Evolutionary conservation across 306 rosid genomes (phyloP), one percentile per base, ranked within the genome.

Genomic region (Prunus mira): DNA sequence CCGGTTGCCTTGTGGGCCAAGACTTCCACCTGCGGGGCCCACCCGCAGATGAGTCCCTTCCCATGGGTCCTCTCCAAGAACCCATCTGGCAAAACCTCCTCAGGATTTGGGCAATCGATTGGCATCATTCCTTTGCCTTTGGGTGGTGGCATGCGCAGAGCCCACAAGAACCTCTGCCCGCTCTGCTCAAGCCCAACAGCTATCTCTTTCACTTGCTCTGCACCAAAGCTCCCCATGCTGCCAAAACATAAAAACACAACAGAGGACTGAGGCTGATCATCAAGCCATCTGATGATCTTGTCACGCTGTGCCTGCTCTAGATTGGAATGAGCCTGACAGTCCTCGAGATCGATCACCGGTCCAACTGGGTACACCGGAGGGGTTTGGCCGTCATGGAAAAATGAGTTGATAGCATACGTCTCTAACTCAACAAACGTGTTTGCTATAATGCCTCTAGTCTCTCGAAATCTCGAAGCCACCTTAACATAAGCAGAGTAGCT

Each of bases 231-330:
- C 75, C 91, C 93, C 74, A 67, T 66, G 69, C 96, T 91, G 10
- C 96, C 96, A 79, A 91, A 88, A 76, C 96, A 91, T 0, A 88
- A 80, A 67, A 80, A 87, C 57, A 91, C 86, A 49, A 87, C 90
- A 0, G 91, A 85, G 3, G 51, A 79, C 38, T n/a, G 14, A 9
- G 89, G 87, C 41, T 82, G 93, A 38, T 81, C 76, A 65, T 88
- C 89, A 17, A 88, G 88, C 91, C 91, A 91, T 64, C 72, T 86
- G 77, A 84, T 49, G 79, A 88, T 82, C 24, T 3, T 51, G 46
- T 85, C 89, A 38, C 74, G 81, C 4, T 82, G 85, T 25, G 72
- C 63, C 76, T 66, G 81, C 14, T 85, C 87, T 60, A 81, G 62
- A 52, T 74, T 80, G 13, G 82, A 82, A 38, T 76, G 32, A 0